Base-by-base conservation (phyloP, 176 grass and related monocot species). In the Saccharum officinarum region DNA sequence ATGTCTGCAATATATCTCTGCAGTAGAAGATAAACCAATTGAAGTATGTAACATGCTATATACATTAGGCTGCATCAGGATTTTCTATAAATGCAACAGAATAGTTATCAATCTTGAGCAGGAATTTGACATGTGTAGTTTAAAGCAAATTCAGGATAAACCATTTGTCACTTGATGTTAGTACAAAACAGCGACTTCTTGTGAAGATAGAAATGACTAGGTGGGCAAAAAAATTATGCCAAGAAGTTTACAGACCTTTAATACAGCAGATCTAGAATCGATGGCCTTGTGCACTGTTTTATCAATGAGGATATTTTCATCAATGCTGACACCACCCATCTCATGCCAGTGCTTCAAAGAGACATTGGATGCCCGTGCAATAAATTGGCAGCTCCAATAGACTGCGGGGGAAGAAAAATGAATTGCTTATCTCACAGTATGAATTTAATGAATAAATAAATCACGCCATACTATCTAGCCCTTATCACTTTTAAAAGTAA, bases 1-100 rank as follows among this genome's bases (percentile, higher is more conserved):
- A 96, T 94, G 84, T 99, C 97, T 22, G 97, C 93, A 40, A 99
- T 82, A 80, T 99, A 99, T 87, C 97, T 96, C 96, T 98, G 88
- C 78, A 95, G 12, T 83, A 81, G 64, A 81, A 74, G 22, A 83
- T 82, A 31, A 59, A 7, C 18, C 50, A 64, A 71, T 84, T 84
- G 68, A 55, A 70, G 40, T 5, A 16, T 18, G 22, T 49, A 46
- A 22, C 45, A 66, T 73, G 38, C 36, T 68, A 61, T 60, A 74
- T 71, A 57, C 14, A 75, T 63, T n/a, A 49, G 20, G 36, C 15
- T n/a, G 76, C 69, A 85, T 31, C 82, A 76, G 54, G 49, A 25
- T 62, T 76, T 30, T 68, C 39, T 57, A 37, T 67, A 26, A 75
- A 81, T 34, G 22, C 7, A 36, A 33, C 0, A 0, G 33, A 77